Conservation (phyloP, 2,329 filamentous ascomycete species). For the Akanthomyces muscarius region DNA sequence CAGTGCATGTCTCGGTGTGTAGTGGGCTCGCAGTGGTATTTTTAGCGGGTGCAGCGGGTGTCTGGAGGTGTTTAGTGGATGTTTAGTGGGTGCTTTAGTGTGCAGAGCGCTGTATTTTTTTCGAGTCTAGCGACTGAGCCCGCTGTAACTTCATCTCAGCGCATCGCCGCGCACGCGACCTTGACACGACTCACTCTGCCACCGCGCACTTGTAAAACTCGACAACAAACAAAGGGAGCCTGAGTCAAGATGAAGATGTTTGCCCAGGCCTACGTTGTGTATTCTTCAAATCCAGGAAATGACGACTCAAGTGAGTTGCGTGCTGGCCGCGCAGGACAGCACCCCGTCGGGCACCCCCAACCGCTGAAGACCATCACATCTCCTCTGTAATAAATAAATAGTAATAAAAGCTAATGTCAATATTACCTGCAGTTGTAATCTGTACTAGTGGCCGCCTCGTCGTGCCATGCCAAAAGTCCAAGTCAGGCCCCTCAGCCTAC, state of each 20-base stretch:
- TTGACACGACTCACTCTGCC: constrained; percentile 12
- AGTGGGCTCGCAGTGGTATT: neutral
- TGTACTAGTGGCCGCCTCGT: too few species aligned
- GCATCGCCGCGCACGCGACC: constrained; percentile 7
- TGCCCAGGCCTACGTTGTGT: neutral
- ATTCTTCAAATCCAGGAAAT: neutral
- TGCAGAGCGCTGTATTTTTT: neutral
- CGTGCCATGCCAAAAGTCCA: too few species aligned
- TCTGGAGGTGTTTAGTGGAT: too few species aligned
- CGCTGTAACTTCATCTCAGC: neutral
- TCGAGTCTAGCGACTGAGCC: neutral
- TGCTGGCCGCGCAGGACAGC: neutral
- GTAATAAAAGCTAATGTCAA: too few species aligned
- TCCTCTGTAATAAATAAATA: too few species aligned
- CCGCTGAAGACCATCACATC: too few species aligned
- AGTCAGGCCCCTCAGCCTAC: too few species aligned
- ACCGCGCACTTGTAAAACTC: neutral
- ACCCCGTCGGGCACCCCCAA: too few species aligned
- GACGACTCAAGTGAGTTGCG: neutral
- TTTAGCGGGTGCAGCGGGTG: neutral
- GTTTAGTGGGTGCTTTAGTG: neutral
- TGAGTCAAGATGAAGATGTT: constrained; percentile 10
- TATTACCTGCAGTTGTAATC: too few species aligned
- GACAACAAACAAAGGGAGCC: constrained; percentile 9
- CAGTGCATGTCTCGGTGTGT: constrained; percentile 2